Percentiles rank a stretch among this genome's conserved stretches.
Evolutionary conservation across 371 early-diverging fungal genomes (phyloP).

Genomic region (Mucor piriformis): DNA sequence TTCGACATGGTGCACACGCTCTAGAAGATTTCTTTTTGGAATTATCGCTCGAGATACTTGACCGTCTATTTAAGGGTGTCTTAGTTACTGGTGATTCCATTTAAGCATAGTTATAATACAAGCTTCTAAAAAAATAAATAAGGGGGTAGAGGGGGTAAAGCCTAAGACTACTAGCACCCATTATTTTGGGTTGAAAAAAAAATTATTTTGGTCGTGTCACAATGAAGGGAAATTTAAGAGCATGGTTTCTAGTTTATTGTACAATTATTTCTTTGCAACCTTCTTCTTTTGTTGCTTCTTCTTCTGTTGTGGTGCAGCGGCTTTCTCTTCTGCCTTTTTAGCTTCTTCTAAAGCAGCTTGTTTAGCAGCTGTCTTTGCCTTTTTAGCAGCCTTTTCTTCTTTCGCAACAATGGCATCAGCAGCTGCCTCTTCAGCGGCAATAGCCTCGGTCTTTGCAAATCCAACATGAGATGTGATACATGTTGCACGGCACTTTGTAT

Average conservation of each 20-base stretch:
- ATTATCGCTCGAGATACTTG: slow-evolving; percentile 12
- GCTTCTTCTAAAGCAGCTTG: background rate
- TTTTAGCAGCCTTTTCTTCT: slow-evolving; percentile 3
- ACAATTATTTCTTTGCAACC: background rate
- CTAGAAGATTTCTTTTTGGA: slow-evolving; percentile 28
- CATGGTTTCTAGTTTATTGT: background rate
- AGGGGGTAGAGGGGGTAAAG: background rate
- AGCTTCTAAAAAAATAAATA: background rate
- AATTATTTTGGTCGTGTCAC: too few relatives aligned
- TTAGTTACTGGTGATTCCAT: slow-evolving; percentile 14
- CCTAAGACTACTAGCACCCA: too few relatives aligned
- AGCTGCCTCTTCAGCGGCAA: slow-evolving; percentile 7
- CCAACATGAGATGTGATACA: slow-evolving; percentile 55
- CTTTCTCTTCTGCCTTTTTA: background rate
- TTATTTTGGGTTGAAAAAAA: background rate
- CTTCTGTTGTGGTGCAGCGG: background rate
- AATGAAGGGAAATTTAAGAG: background rate
- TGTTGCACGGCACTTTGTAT: slow-evolving; percentile 71
- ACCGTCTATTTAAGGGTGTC: slow-evolving; percentile 4
- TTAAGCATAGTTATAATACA: slow-evolving; percentile 11
- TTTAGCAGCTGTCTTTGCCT: background rate
- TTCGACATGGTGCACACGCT: slow-evolving; percentile 30
- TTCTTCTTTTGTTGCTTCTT: background rate
- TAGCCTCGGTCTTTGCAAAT: slow-evolving; percentile 24
- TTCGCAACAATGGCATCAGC: background rate